Conservation (phyloP, 176 grass and related monocot genomes). For the Lolium multiflorum region DNA sequence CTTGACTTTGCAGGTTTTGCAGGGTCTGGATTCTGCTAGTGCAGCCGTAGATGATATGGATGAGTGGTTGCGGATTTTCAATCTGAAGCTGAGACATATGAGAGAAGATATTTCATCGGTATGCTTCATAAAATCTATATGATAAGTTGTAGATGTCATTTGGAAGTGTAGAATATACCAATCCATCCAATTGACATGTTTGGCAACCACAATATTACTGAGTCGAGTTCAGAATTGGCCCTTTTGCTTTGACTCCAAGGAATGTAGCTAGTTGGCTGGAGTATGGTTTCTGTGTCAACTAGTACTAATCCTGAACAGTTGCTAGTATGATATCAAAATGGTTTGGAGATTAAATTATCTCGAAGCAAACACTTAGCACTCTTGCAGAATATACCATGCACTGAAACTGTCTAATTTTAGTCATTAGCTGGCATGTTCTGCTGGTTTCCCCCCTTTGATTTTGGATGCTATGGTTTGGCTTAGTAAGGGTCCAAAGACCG, state of each 20-base stretch:
- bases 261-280: conserved; percentile 9
- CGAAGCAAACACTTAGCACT: neutral
- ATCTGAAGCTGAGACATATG: conserved; percentile 98
- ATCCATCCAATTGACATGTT: conserved; percentile 21
- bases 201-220: conserved; percentile 2
- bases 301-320: neutral
- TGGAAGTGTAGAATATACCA: neutral
- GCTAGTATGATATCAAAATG: neutral
- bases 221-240: conserved; percentile 23
- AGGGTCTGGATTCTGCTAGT: conserved; percentile 80
- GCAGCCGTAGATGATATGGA: conserved; percentile 90
- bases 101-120: conserved; percentile 99
- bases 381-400: neutral
- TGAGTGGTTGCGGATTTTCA: conserved; percentile 95
- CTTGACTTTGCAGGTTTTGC: conserved; percentile 81
- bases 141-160: conserved; percentile 27
- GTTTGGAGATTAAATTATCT: conserved; percentile 2
- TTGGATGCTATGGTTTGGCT: neutral
- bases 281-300: neutral
- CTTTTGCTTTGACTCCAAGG: neutral
- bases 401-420: conserved; percentile 10
- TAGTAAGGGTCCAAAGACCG: conserved; percentile 11
- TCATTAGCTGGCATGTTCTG: conserved; percentile 5
- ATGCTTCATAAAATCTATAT: conserved; percentile 44
- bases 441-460: neutral